Conservation (phyloP, 1,139 yeast species). For the Saccharomyces hybrid region DNA sequence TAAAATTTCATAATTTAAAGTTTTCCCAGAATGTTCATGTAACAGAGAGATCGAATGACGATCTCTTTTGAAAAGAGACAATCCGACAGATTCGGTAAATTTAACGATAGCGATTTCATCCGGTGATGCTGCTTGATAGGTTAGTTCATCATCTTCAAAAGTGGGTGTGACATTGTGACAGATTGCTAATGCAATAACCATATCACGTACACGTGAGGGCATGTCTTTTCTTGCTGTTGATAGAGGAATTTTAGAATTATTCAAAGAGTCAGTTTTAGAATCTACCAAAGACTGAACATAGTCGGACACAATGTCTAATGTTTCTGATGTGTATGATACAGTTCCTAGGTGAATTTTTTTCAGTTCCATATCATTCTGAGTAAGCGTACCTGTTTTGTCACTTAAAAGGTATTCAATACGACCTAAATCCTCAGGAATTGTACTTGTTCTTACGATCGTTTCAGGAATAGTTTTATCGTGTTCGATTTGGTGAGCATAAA, state of each 20-base stretch:
- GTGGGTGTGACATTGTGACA: constrained; percentile 96
- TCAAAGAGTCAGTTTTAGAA: constrained; percentile 9
- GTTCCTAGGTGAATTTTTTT: constrained; percentile 87
- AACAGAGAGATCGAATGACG: constrained; percentile 61
- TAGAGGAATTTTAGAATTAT: constrained; percentile 27
- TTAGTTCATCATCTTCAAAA: constrained; percentile 53
- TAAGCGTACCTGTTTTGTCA: constrained; percentile 95
- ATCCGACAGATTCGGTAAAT: constrained; percentile 80
- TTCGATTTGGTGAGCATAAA: constrained; percentile 91
- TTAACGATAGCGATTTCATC: constrained; percentile 96
- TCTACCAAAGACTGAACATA: constrained; percentile 40
- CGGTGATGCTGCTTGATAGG: constrained; percentile 97
- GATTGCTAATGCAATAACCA: constrained; percentile 72
- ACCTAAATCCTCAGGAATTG: constrained; percentile 96
- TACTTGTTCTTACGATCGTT: constrained; percentile 91
- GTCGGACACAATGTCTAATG: constrained; percentile 79
- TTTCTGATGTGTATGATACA: constrained; percentile 85
- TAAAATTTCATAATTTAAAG: constrained; percentile 56
- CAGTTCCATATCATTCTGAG: constrained; percentile 97
- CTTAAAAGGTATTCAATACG: constrained; percentile 85
- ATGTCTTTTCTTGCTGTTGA: constrained; percentile 54
- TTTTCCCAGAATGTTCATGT: constrained; percentile 52
- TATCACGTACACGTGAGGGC: constrained; percentile 66
- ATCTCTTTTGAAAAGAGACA: constrained; percentile 73
- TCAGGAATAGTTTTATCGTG: constrained; percentile 73